Percentiles rank a stretch among this genome's conserved stretches.
Evolutionary conservation across 768 basidiomycete species (phyloP).

Genomic region (Suillus spraguei): DNA sequence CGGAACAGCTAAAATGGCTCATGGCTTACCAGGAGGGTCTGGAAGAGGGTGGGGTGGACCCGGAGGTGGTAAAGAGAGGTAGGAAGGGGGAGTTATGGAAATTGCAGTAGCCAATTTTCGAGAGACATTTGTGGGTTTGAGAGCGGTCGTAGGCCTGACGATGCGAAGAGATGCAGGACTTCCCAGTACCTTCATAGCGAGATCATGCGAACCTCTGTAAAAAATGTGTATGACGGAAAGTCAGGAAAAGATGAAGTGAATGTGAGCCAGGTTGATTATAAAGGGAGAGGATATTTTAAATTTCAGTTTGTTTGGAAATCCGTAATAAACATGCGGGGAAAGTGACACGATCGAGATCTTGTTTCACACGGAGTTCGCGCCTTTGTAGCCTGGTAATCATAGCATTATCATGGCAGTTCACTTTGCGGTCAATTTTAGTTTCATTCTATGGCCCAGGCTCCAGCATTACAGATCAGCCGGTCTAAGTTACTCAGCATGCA

Average conservation of each 20-base stretch:
- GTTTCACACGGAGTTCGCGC: conserved; percentile 13
- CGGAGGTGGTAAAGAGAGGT: conserved; percentile 16
- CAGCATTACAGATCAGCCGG: background rate
- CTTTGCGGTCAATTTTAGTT: background rate
- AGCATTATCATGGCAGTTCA: background rate
- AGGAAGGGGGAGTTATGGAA: conserved; percentile 16
- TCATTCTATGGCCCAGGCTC: background rate
- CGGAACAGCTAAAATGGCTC: background rate
- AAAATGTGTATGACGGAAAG: background rate
- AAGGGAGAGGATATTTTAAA: background rate
- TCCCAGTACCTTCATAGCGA: conserved; percentile 15
- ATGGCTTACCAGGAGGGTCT: conserved; percentile 5
- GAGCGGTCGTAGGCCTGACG: conserved; percentile 9
- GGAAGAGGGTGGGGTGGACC: conserved; percentile 6
- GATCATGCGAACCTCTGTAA: conserved; percentile 4
- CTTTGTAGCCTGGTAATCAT: background rate
- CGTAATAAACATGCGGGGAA: conserved; percentile 19
- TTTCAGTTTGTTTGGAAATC: background rate
- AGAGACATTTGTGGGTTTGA: conserved; percentile 6
- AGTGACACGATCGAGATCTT: conserved; percentile 6
- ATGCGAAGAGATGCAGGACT: conserved; percentile 7
- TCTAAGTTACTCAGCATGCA: too few species aligned
- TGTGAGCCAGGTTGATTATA: conserved; percentile 9
- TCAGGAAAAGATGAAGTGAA: conserved; percentile 14
- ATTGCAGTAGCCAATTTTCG: conserved; percentile 15